These are phyloP conservation scores for Penicillium hordei DNA, from an alignment of 2,329 filamentous ascomycete species.

Conservation along the genomic window DNA sequence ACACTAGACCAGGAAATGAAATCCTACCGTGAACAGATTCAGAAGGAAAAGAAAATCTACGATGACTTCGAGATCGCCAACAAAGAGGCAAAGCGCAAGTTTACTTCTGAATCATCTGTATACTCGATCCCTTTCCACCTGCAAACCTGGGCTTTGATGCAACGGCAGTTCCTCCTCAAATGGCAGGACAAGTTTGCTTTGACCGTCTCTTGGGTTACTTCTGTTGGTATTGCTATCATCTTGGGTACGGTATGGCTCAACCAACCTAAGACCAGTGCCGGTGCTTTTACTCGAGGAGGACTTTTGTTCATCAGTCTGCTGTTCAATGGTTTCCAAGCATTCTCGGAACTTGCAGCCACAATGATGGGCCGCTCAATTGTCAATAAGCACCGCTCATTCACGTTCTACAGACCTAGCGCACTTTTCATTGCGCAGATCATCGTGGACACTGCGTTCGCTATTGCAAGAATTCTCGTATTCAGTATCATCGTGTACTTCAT, in stretches of 20 bases:
- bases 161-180: slow-evolving; percentile 81
- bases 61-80: slow-evolving; percentile 77
- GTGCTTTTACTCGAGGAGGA: slow-evolving; percentile 78
- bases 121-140: slow-evolving; percentile 81
- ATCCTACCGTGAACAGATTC: slow-evolving; percentile 64
- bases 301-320: slow-evolving; percentile 76
- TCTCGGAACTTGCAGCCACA: slow-evolving; percentile 71
- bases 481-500: slow-evolving; percentile 78
- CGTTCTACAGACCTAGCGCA: slow-evolving; percentile 78
- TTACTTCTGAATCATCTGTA: slow-evolving; percentile 69
- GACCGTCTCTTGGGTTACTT: slow-evolving; percentile 68
- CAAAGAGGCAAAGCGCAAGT: slow-evolving; percentile 72
- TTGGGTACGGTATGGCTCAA: slow-evolving; percentile 77
- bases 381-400: slow-evolving; percentile 80
- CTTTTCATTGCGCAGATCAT: slow-evolving; percentile 81
- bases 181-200: slow-evolving; percentile 82
- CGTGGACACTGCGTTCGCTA: slow-evolving; percentile 72
- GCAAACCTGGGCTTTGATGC: slow-evolving; percentile 80
- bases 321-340: slow-evolving; percentile 86
- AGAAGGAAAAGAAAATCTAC: slow-evolving; percentile 64
- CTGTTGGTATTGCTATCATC: slow-evolving; percentile 73
- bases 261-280: slow-evolving; percentile 61
- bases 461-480: slow-evolving; percentile 70
- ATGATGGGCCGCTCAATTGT: slow-evolving; percentile 76
- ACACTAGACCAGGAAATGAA: slow-evolving; percentile 65